phyloP scores from a whole-genome alignment of 1,284 basidiomycete genomes.

The Cryptococcus sp. region DNA sequence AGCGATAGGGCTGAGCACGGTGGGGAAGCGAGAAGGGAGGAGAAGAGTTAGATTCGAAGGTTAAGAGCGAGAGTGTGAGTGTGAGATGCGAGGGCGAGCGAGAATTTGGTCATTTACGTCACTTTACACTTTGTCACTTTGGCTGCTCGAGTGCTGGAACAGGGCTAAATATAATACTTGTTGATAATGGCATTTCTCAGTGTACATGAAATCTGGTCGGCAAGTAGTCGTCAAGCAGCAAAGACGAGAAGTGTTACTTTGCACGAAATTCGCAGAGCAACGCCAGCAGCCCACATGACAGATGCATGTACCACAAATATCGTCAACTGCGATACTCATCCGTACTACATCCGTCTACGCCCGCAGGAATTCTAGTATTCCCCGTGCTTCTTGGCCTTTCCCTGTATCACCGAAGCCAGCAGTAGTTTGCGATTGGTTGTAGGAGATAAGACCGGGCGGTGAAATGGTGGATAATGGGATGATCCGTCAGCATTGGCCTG shows the following conservation, averaged over 20 bases:
- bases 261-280: too few relatives aligned
- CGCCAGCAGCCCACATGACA: neutral
- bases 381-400: conserved; percentile 33
- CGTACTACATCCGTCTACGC: neutral
- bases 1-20: neutral
- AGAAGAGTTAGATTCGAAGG: neutral
- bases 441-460: too few relatives aligned
- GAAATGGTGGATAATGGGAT: too few relatives aligned
- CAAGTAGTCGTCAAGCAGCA: too few relatives aligned
- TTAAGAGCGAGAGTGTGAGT: too few relatives aligned
- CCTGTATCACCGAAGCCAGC: conserved; percentile 15
- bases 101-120: conserved; percentile 1
- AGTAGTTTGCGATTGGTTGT: too few relatives aligned
- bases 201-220: neutral
- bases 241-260: too few relatives aligned
- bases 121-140: neutral
- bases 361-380: conserved; percentile 14
- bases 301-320: neutral
- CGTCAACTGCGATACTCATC: neutral
- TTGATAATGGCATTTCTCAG: neutral
- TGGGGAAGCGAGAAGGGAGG: neutral
- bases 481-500: too few relatives aligned
- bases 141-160: too few relatives aligned
- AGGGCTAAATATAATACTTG: too few relatives aligned
- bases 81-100: neutral